Percentiles rank a stretch among this genome's conserved stretches.
Evolutionary conservation across 2,329 filamentous ascomycete genomes (phyloP).

Genomic region (Sarocladium oryzae): DNA sequence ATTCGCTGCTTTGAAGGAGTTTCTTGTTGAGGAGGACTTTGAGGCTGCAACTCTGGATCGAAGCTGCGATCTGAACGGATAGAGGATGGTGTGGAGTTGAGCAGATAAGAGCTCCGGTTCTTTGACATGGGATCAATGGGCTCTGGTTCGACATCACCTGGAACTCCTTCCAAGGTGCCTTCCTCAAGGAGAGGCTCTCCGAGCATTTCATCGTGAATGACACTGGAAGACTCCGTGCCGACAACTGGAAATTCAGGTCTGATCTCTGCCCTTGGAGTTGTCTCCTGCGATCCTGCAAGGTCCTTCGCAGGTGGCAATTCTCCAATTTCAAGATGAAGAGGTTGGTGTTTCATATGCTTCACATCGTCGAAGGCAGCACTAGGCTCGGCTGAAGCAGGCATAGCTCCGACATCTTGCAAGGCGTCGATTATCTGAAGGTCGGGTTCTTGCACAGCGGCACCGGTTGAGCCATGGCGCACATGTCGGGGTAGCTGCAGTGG

Average conservation of each 20-base stretch:
- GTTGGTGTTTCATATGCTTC: slow-evolving; percentile 8
- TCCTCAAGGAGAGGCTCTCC: background rate
- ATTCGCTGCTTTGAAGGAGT: slow-evolving; percentile 19
- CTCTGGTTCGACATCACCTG: slow-evolving; percentile 24
- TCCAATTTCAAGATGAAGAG: slow-evolving; percentile 35
- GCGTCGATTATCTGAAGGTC: slow-evolving; percentile 39
- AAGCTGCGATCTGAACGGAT: slow-evolving; percentile 21
- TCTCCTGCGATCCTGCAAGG: slow-evolving; percentile 55
- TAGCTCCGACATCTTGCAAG: slow-evolving; percentile 23
- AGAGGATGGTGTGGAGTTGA: slow-evolving; percentile 31
- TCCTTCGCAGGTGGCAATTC: slow-evolving; percentile 31
- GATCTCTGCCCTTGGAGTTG: slow-evolving; percentile 59
- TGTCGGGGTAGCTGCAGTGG: slow-evolving; percentile 78
- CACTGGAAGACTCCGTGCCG: slow-evolving; percentile 7
- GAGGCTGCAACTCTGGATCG: slow-evolving; percentile 16
- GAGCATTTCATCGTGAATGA: slow-evolving; percentile 1
- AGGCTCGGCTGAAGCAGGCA: slow-evolving; percentile 16
- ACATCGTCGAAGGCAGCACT: background rate
- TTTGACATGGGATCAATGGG: slow-evolving; percentile 35
- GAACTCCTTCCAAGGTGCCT: slow-evolving; percentile 15
- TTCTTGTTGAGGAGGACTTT: slow-evolving; percentile 18
- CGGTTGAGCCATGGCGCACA: slow-evolving; percentile 32
- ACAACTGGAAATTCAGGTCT: slow-evolving; percentile 22
- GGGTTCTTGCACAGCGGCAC: slow-evolving; percentile 22
- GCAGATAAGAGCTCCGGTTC: slow-evolving; percentile 35